Evolutionary conservation across 176 grass and related monocot species (phyloP).

Genomic region (Guadua angustifolia): DNA sequence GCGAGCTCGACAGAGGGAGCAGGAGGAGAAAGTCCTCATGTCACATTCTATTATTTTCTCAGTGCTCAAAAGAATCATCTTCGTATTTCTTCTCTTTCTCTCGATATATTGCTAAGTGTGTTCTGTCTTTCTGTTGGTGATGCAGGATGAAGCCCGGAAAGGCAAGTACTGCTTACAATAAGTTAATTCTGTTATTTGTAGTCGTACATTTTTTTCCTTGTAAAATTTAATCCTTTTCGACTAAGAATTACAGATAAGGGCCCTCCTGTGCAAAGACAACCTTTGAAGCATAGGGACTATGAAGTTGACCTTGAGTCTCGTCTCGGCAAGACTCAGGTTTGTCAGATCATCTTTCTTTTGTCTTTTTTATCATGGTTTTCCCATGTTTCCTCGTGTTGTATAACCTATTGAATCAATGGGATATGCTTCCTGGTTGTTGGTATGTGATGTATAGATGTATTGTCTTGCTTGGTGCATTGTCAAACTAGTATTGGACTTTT

Average conservation of each 20-base stretch:
- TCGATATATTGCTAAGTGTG: conserved; percentile 19
- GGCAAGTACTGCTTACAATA: conserved; percentile 46
- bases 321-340: conserved; percentile 97
- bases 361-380: background rate
- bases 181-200: background rate
- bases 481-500: background rate
- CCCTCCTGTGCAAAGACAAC: conserved; percentile 91
- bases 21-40: conserved; percentile 68
- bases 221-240: background rate
- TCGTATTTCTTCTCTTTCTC: background rate
- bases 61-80: background rate
- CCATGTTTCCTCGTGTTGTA: conserved; percentile 7
- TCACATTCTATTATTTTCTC: background rate
- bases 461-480: background rate
- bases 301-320: conserved; percentile 97
- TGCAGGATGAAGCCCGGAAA: conserved; percentile 58
- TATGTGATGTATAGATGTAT: background rate
- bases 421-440: background rate
- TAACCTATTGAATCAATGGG: background rate
- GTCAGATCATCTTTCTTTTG: conserved; percentile 1
- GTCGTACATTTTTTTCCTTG: background rate
- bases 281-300: conserved; percentile 96
- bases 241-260: conserved; percentile 60
- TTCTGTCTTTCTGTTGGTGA: conserved; percentile 32
- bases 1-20: conserved; percentile 80